A percentile compares a stretch with the other conserved stretches of the same genome.
phyloP scores from a whole-genome alignment of 805 yeast species.

The Diddensiella santjacobensis region DNA sequence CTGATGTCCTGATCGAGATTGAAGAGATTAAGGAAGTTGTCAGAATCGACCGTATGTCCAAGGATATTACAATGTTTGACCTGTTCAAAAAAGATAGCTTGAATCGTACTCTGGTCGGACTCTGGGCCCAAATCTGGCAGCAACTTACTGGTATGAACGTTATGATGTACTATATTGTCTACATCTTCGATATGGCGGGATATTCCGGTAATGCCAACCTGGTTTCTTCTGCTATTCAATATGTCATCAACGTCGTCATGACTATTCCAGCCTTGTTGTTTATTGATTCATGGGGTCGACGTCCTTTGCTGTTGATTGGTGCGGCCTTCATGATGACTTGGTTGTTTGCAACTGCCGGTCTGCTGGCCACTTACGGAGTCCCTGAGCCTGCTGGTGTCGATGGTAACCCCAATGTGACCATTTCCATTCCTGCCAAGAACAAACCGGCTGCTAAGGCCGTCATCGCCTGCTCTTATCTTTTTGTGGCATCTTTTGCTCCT shows the following conservation, averaged over 20 bases:
- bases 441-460: conserved; percentile 45
- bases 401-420: conserved; percentile 15
- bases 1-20: conserved; percentile 49
- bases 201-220: conserved; percentile 46
- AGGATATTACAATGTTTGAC: conserved; percentile 43
- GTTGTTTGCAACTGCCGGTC: conserved; percentile 56
- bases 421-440: conserved; percentile 30
- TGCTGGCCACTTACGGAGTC: conserved; percentile 33
- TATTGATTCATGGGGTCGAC: conserved; percentile 61
- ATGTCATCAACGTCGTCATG: conserved; percentile 49
- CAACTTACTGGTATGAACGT: conserved; percentile 65
- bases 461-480: conserved; percentile 50
- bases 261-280: conserved; percentile 61
- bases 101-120: conserved; percentile 48
- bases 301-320: conserved; percentile 56
- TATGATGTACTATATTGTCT: conserved; percentile 65
- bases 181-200: conserved; percentile 65
- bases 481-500: conserved; percentile 67
- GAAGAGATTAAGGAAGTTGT: conserved; percentile 58
- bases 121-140: conserved; percentile 54
- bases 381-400: conserved; percentile 8
- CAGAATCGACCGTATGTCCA: conserved; percentile 48
- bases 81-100: conserved; percentile 50
- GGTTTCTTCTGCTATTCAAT: conserved; percentile 56
- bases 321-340: conserved; percentile 59